Percentiles rank a stretch among this genome's conserved stretches.
Conservation (phyloP, 2,329 filamentous ascomycete genomes). For the Trichoderma atrobrunneum region DNA sequence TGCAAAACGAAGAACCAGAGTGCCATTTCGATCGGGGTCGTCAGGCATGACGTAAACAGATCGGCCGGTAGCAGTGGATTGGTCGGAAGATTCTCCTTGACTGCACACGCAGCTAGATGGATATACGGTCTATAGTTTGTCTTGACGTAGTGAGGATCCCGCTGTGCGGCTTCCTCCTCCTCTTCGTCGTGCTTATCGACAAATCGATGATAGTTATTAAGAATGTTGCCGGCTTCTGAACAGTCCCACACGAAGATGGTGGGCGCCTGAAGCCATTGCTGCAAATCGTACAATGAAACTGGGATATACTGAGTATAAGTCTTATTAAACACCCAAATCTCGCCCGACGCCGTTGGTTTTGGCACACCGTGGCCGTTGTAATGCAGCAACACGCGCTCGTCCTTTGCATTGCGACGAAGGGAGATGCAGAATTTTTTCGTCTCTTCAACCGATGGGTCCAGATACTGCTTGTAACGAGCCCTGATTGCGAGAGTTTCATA, state of each 20-base stretch:
- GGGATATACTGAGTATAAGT: constrained; percentile 99
- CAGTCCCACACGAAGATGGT: constrained; percentile 98
- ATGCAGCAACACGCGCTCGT: constrained; percentile 94
- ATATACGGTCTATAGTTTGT: constrained; percentile 70
- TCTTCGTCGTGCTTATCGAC: constrained; percentile 93
- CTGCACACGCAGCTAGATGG: constrained; percentile 85
- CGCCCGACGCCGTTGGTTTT: constrained; percentile 89
- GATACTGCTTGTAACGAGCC: constrained; percentile 95
- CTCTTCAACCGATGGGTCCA: constrained; percentile 95
- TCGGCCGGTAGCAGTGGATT: constrained; percentile 92
- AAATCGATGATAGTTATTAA: constrained; percentile 91
- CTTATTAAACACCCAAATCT: constrained; percentile 99
- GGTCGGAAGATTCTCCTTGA: constrained; percentile 89
- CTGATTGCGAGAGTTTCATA: constrained; percentile 94
- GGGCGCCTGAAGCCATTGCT: constrained; percentile 92
- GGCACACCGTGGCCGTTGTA: constrained; percentile 98
- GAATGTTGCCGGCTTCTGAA: constrained; percentile 91
- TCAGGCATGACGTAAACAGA: constrained; percentile 92
- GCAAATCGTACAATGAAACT: constrained; percentile 89
- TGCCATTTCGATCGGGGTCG: constrained; percentile 96
- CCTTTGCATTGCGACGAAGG: constrained; percentile 85
- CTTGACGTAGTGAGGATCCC: constrained; percentile 81
- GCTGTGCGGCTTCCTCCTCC: constrained; percentile 70
- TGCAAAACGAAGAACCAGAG: constrained; percentile 94
- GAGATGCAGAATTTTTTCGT: constrained; percentile 95